These are phyloP conservation scores for Rhipidocladum racemiflorum DNA, from an alignment of 176 grass and related monocot species.

Conservation along the genomic window DNA sequence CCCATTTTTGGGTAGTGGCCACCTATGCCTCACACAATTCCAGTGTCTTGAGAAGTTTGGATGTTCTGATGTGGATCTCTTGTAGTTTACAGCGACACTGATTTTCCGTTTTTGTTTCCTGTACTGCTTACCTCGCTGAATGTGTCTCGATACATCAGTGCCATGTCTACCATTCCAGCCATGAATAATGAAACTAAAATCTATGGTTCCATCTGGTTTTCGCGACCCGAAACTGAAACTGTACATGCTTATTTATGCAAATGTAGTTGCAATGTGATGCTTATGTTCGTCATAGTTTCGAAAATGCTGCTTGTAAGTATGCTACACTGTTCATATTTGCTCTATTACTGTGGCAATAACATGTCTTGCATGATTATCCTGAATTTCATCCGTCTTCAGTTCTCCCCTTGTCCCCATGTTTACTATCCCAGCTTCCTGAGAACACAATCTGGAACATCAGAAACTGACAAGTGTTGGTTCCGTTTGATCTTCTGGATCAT, in stretches of 20 bases:
- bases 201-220: neutral
- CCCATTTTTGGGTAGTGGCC: neutral
- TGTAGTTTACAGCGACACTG: conserved; percentile 29
- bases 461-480: neutral
- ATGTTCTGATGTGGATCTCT: neutral
- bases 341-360: neutral
- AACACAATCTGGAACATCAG: neutral
- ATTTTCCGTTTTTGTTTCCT: neutral
- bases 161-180: neutral
- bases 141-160: neutral
- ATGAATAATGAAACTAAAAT: conserved; percentile 43
- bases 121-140: conserved; percentile 1
- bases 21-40: neutral
- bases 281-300: neutral
- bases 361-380: neutral
- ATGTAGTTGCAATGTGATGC: neutral
- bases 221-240: neutral
- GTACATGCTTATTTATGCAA: neutral
- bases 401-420: neutral
- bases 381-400: neutral
- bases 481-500: neutral
- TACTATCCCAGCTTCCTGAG: neutral
- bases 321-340: neutral
- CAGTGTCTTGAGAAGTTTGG: conserved; percentile 4
- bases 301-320: neutral